A percentile compares a stretch with the other conserved stretches of the same genome.
Evolutionary conservation across 345 rosid genomes (phyloP).

Genomic region (Linum trigynum): DNA sequence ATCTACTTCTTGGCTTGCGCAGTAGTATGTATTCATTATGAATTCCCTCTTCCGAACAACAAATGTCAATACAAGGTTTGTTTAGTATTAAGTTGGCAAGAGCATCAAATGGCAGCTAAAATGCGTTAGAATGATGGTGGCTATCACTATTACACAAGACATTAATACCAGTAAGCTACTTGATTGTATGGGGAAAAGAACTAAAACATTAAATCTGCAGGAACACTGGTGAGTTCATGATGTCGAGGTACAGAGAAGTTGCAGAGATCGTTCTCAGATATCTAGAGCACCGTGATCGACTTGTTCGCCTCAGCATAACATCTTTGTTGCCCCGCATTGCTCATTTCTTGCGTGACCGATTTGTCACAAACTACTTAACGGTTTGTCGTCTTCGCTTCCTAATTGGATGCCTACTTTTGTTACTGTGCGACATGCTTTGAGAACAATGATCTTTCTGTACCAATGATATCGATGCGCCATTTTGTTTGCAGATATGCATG

Average conservation of each 20-base stretch:
- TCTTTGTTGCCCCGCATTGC: conserved; percentile 98
- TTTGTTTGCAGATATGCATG: conserved; percentile 83
- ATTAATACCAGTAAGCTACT: neutral
- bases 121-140: too few relatives aligned
- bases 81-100: too few relatives aligned
- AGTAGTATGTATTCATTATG: too few relatives aligned
- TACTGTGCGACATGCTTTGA: neutral
- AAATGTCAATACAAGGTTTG: too few relatives aligned
- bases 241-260: conserved; percentile 98
- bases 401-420: neutral
- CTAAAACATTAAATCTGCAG: conserved; percentile 36
- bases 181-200: neutral
- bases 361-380: conserved; percentile 83
- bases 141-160: too few relatives aligned
- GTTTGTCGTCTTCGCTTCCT: conserved; percentile 31
- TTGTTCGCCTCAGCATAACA: conserved; percentile 99
- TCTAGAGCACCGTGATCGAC: conserved; percentile 85
- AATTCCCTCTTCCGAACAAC: too few relatives aligned
- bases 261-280: conserved; percentile 96
- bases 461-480: conserved; percentile 2
- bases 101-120: too few relatives aligned
- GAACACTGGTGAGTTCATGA: conserved; percentile 99
- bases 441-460: neutral
- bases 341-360: conserved; percentile 94
- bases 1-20: too few relatives aligned